Percentiles rank a stretch among this genome's conserved stretches.
phyloP scores from a whole-genome alignment of 2,329 filamentous ascomycete species.

The Magnaporthiopsis incrustans region DNA sequence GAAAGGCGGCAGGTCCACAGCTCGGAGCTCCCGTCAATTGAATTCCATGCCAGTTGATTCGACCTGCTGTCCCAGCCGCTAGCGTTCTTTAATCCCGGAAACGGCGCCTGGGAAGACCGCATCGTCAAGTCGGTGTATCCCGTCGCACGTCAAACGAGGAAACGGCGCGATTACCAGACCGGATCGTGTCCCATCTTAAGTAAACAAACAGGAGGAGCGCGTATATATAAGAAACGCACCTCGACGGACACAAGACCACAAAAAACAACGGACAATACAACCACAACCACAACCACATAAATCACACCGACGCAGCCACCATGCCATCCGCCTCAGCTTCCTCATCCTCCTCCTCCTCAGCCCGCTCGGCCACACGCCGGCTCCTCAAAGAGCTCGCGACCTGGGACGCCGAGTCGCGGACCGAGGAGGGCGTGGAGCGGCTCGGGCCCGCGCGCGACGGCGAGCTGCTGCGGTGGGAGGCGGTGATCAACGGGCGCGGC shows the following conservation, averaged over 20 bases:
- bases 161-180: no score
- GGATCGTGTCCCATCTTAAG: background rate
- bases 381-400: conserved; percentile 47
- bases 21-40: background rate
- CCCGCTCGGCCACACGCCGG: conserved; percentile 44
- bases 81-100: background rate
- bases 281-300: background rate
- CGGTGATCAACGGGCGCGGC: conserved; percentile 51
- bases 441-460: conserved; percentile 46
- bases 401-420: conserved; percentile 40
- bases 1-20: background rate
- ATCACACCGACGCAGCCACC: conserved; percentile 3
- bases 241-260: background rate
- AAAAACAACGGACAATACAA: no score
- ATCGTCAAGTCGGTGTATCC: background rate
- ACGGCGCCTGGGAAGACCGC: background rate
- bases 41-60: background rate
- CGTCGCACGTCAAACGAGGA: background rate
- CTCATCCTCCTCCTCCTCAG: conserved; percentile 7
- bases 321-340: conserved; percentile 15
- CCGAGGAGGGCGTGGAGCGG: conserved; percentile 49
- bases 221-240: background rate
- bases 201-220: no score
- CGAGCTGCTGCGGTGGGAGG: conserved; percentile 50
- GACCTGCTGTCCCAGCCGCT: no score